Percentiles rank a stretch among this genome's conserved stretches.
phyloP scores from a whole-genome alignment of 805 yeast species.

The Lachancea mirantina region DNA sequence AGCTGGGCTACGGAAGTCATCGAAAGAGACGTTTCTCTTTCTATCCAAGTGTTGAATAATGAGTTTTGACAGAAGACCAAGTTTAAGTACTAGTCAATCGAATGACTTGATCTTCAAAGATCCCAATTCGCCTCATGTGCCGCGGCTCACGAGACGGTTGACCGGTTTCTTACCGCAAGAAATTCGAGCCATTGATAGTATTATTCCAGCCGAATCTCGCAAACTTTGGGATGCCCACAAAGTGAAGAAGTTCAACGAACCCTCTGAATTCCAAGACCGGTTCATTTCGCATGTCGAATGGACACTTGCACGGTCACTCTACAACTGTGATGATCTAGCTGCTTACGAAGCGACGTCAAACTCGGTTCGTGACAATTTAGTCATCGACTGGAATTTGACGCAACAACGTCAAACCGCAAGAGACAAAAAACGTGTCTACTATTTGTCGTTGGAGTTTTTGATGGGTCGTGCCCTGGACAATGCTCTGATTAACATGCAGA shows the following conservation, averaged over 20 bases:
- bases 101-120: conserved; percentile 28
- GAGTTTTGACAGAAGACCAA: conserved; percentile 14
- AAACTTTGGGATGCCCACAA: conserved; percentile 70
- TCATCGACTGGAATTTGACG: conserved; percentile 87
- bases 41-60: too few relatives aligned
- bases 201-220: conserved; percentile 73
- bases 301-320: conserved; percentile 81
- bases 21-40: too few relatives aligned
- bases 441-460: conserved; percentile 77
- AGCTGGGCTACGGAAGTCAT: conserved; percentile 1
- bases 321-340: conserved; percentile 86
- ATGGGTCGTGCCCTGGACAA: conserved; percentile 96
- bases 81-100: conserved; percentile 15
- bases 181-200: conserved; percentile 71
- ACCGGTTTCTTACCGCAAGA: conserved; percentile 92
- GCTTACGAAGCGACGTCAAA: conserved; percentile 86
- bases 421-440: conserved; percentile 81
- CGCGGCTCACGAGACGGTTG: conserved; percentile 59
- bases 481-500: conserved; percentile 75
- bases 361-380: conserved; percentile 69
- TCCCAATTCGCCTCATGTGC: conserved; percentile 30
- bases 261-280: conserved; percentile 54
- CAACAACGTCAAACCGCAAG: conserved; percentile 81
- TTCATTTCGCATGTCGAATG: conserved; percentile 87
- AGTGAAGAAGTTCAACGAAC: conserved; percentile 41